Evolutionary conservation across 371 early-diverging fungal genomes (phyloP), one percentile per base, ranked within the genome.

Genomic region (Gilbertella persicaria): DNA sequence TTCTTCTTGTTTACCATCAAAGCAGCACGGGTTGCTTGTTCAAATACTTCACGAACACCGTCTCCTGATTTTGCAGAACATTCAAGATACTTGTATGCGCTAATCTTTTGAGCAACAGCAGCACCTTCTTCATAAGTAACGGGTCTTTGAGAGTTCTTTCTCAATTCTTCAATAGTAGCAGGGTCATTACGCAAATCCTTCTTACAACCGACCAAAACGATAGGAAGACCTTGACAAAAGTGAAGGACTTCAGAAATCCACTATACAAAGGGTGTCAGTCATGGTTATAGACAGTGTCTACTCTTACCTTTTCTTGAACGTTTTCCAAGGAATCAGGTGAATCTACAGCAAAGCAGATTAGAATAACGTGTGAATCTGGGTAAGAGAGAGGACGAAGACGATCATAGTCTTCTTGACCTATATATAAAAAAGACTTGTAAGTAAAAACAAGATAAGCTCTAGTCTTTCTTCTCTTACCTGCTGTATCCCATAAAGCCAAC

Each of bases 401-500:
- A 78, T 95, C 93, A 65, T 92, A 93, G 63, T 90, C 91, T 66
- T 93, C 89, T 79, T 64, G 96, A 43, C 89, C 87, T 84, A 38
- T 39, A 13, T 5, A 25, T 14, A 37, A 48, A 19, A 45, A 30
- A 30, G 12, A 30, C 16, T 17, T 5, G 28, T 9, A 33, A 19
- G 33, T 17, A 26, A 28, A 26, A 17, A 37, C 24, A 16, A 6
- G 13, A 9, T 23, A 13, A 48, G 5, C 10, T 30, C 1, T 24
- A 45, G 24, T 29, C 21, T 47, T n/a, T 4, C 29, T 28, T 21
- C n/a, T n/a, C 33, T 43, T 86, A 69, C 94, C 95, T 37, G 99
- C 97, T 14, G 99, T 97, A 85, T 98, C 97, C 97, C 97, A 98
- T 39, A 98, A 78, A 16, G 95, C 60, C 57, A 66, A 59, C 35